Percentiles rank a stretch among this genome's conserved stretches.
These are phyloP conservation scores for Toxicodendron radicans DNA, from an alignment of 345 rosid species.

Conservation along the genomic window DNA sequence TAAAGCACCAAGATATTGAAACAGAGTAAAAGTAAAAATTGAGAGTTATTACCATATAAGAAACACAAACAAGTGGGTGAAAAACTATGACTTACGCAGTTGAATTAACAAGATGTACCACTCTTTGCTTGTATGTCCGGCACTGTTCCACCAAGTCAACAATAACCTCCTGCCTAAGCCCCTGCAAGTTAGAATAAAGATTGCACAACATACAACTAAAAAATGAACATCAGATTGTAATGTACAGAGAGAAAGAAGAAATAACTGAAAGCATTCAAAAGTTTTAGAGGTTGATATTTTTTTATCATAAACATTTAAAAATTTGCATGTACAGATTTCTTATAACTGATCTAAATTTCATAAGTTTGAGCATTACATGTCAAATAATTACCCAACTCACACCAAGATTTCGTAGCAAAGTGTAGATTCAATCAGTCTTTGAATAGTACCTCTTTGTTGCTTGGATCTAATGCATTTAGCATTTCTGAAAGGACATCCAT, in stretches of 20 bases:
- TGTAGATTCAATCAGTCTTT: background rate
- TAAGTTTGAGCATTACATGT: background rate
- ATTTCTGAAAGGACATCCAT: slow-evolving; percentile 99
- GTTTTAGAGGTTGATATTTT: background rate
- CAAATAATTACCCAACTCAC: slow-evolving; percentile 1
- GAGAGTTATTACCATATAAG: background rate
- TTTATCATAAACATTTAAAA: background rate
- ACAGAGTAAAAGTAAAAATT: background rate
- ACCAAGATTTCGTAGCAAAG: slow-evolving; percentile 5
- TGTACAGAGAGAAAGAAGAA: background rate
- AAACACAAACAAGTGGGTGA: background rate
- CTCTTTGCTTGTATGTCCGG: slow-evolving; percentile 94
- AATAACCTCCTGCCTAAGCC: slow-evolving; percentile 92
- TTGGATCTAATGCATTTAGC: slow-evolving; percentile 90
- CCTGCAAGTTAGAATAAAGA: slow-evolving; percentile 48
- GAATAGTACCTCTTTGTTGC: slow-evolving; percentile 74
- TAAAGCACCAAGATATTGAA: background rate
- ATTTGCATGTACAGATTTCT: background rate
- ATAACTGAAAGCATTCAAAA: slow-evolving; percentile 9
- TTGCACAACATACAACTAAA: slow-evolving; percentile 3
- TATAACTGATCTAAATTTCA: slow-evolving; percentile 3
- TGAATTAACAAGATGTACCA: slow-evolving; percentile 97
- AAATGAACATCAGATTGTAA: slow-evolving; percentile 5
- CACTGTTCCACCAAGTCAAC: slow-evolving; percentile 98
- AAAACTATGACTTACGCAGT: slow-evolving; percentile 66